A percentile compares a stretch with the other conserved stretches of the same genome.
phyloP scores from a whole-genome alignment of 140 eudicot species.

The Flaveria floridana region DNA sequence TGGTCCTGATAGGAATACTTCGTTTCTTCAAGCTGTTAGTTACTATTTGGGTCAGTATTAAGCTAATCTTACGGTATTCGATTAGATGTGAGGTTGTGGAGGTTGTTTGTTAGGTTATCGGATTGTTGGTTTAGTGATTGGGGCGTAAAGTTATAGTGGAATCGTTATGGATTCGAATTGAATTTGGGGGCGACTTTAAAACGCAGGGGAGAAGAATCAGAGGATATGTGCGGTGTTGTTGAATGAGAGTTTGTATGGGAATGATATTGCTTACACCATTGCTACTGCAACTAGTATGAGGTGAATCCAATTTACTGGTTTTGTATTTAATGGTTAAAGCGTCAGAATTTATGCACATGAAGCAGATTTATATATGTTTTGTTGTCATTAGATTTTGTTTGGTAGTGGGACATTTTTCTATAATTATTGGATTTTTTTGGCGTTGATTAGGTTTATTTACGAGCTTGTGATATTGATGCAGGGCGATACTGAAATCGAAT shows the following conservation, averaged over 20 bases:
- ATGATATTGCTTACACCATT: conserved; percentile 57
- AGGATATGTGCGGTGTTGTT: conserved; percentile 45
- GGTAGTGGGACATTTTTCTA: neutral
- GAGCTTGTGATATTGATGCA: conserved; percentile 30
- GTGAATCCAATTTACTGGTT: conserved; percentile 25
- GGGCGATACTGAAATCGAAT: conserved; percentile 61
- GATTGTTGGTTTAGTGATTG: too few relatives aligned
- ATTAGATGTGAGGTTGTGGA: neutral
- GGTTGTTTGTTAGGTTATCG: too few relatives aligned
- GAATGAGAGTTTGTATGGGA: conserved; percentile 53
- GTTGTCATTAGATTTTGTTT: neutral
- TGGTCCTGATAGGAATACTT: conserved; percentile 45
- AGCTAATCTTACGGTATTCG: neutral
- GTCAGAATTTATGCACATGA: conserved; percentile 9
- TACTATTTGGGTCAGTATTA: conserved; percentile 45
- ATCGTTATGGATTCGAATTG: conserved; percentile 12
- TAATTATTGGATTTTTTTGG: conserved; percentile 6
- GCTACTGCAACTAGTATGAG: conserved; percentile 54
- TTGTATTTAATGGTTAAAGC: neutral
- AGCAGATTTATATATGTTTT: conserved; percentile 3
- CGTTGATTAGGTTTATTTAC: neutral
- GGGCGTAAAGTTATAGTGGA: too few relatives aligned
- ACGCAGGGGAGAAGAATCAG: conserved; percentile 50
- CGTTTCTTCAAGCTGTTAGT: conserved; percentile 47
- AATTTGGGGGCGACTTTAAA: conserved; percentile 27